These are phyloP conservation scores for Plantago ovata DNA, from an alignment of 257 asterid species.

Conservation along the genomic window DNA sequence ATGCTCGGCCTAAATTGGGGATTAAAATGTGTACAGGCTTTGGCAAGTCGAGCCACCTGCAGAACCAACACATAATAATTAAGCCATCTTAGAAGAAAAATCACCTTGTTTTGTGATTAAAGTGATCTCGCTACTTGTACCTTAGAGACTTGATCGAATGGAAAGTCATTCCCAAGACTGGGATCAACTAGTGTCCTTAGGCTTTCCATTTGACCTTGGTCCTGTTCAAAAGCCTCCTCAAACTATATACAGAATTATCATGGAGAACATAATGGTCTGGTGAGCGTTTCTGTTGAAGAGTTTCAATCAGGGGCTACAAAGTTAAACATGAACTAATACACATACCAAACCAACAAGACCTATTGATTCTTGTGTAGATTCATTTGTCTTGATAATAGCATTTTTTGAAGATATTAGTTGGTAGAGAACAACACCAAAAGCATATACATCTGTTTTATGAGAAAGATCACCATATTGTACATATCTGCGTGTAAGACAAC, in stretches of 20 bases:
- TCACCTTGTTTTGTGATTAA: background rate
- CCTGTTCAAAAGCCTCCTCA: conserved; percentile 49
- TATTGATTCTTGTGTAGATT: conserved; percentile 47
- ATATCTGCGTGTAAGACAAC: conserved; percentile 40
- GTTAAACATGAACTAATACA: background rate
- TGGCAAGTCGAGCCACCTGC: conserved; percentile 80
- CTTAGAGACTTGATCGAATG: conserved; percentile 62
- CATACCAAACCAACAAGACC: conserved; percentile 72
- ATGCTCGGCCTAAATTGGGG: conserved; percentile 81
- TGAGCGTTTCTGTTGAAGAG: background rate
- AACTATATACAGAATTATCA: conserved; percentile 38
- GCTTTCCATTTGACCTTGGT: conserved; percentile 41
- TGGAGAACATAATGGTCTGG: background rate
- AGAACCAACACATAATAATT: conserved; percentile 5
- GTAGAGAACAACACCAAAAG: conserved; percentile 80
- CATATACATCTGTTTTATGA: conserved; percentile 69
- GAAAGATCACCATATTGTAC: conserved; percentile 77
- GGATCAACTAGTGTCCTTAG: conserved; percentile 62
- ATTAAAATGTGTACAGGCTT: conserved; percentile 70
- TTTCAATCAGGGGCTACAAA: background rate
- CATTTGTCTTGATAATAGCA: conserved; percentile 60
- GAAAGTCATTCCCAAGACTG: conserved; percentile 57
- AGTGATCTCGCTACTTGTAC: conserved; percentile 23
- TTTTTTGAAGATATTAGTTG: conserved; percentile 68
- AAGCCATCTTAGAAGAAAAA: background rate